Base-by-base conservation (phyloP, 2,329 filamentous ascomycete genomes). In the Penicillium nordicum region DNA sequence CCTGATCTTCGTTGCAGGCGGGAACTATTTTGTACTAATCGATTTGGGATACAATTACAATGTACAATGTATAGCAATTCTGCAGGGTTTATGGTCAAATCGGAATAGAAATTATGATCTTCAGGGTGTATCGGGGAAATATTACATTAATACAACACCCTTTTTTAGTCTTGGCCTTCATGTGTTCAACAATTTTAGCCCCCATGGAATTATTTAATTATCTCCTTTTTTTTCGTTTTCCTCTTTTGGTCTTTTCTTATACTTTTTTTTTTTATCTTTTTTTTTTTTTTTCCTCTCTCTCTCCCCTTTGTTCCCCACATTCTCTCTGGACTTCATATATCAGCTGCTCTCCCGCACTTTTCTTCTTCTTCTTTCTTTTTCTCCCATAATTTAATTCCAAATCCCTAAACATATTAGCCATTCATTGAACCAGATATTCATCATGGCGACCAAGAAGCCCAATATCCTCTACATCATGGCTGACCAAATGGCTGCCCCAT, bases 401-500 rank as follows among this genome's bases (percentile, higher is more conserved):
- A 27, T 50, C 37, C 32, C 34, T 21, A 27, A 18, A 18, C 36
- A 40, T 41, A 46, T 36, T 44, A 23, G 45, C 14, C 40, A 16
- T 23, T 18, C 18, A 25, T 25, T 34, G 21, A 34, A 43, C 3
- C 14, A 34, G 5, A 40, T 42, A 37, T 52, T 45, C 65, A 65
- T 40, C 66, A 75, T 74, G 72, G 68, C 70, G 47, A 59, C 70
- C 57, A 79, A 79, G 64, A 82, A 82, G 71, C 88, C 88, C 59
- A 92, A 92, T 75, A 89, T 93, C 64, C 81, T 92, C 45, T 96
- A 94, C 80, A 95, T 97, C 78, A 96, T 97, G 92, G 92, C 92
- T 53, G 92, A 97, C 76, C 92, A 97, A 79, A 85, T 97, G 73
- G 89, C 92, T 18, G 92, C 92, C 29, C 92, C 92, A 18, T 83